Conservation (phyloP, 768 basidiomycete species). For the Suillus subluteus region DNA sequence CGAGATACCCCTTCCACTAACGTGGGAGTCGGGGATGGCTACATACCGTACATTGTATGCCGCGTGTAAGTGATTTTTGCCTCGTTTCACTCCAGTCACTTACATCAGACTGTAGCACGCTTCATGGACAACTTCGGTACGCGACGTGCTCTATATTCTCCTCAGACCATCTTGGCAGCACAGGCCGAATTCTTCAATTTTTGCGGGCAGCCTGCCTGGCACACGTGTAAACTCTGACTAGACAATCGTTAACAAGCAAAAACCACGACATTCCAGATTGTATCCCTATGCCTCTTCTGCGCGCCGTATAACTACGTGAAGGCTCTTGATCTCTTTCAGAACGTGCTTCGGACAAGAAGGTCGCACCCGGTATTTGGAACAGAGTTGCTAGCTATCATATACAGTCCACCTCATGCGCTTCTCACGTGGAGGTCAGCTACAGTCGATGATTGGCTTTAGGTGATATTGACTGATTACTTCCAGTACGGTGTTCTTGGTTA, state of each 20-base stretch:
- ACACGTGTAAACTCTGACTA: slow-evolving; percentile 37
- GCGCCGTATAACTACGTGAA: slow-evolving; percentile 48
- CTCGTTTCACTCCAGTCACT: neutral
- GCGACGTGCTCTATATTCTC: slow-evolving; percentile 7
- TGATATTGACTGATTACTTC: neutral
- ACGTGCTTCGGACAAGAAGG: slow-evolving; percentile 23
- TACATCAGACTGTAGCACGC: slow-evolving; percentile 33
- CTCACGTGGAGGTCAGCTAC: slow-evolving; percentile 34
- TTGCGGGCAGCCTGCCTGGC: slow-evolving; percentile 37
- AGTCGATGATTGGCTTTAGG: neutral
- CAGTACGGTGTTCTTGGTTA: neutral
- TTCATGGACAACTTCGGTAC: slow-evolving; percentile 47
- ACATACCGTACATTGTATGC: neutral
- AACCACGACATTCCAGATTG: slow-evolving; percentile 26
- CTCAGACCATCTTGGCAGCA: slow-evolving; percentile 19
- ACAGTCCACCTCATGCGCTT: slow-evolving; percentile 35
- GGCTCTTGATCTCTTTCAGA: slow-evolving; percentile 27
- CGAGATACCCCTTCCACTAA: too few relatives aligned
- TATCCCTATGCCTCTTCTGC: slow-evolving; percentile 46
- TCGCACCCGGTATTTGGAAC: slow-evolving; percentile 20
- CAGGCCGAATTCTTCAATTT: slow-evolving; percentile 36
- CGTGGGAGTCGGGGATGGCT: neutral
- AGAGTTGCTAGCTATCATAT: slow-evolving; percentile 34
- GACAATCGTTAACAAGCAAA: slow-evolving; percentile 22
- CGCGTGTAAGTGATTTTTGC: neutral